Base-by-base conservation (phyloP, 805 yeast species). In the Myxozyma melibiosi region DNA sequence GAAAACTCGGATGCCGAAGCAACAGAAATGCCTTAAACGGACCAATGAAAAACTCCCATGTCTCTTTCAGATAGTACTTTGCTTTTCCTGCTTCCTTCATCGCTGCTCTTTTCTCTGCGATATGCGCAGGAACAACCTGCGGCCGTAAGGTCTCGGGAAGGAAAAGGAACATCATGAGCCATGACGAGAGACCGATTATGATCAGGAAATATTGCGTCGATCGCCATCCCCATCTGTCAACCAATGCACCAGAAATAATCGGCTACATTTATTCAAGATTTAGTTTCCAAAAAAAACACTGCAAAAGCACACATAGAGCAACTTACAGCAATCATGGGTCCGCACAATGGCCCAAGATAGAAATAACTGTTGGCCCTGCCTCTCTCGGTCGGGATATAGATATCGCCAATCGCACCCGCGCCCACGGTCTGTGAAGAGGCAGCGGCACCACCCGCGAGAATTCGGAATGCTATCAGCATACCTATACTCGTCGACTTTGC, bases 341-440 rank as follows among this genome's bases (percentile, higher is more conserved):
- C 96, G 64, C 84, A 78, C 42, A 90, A 81, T 0, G 92, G 87
- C 0, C 96, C 96, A 46, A 90, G 71, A 68, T 89, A 90, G 65
- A 81, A 89, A 51, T 82, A 75, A 0, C 96, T 95, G 83, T 89
- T 80, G 2, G 91, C 91, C 4, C 78, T 70, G 1, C 96, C 96
- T 66, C 96, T 77, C 64, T 84, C 81, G 33, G 82, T 80, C 6
- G 85, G 84, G 3, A 78, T 73, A 68, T 75, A 90, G 34, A 90
- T 68, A 67, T 90, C 96, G 20, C 88, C 80, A 18, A 89, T 84
- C 0, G 96, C 87, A 1, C 96, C 96, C 0, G 96, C 96, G 3
- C 96, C 96, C 28, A 89, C 89, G 18, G 91, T 81, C 69, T 90
- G 96, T 0, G 90, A 96, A 40, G 90, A 82, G 0, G 94, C 94